Evolutionary conservation across 257 asterid genomes (phyloP).

Genomic region (Paulownia fortunei): DNA sequence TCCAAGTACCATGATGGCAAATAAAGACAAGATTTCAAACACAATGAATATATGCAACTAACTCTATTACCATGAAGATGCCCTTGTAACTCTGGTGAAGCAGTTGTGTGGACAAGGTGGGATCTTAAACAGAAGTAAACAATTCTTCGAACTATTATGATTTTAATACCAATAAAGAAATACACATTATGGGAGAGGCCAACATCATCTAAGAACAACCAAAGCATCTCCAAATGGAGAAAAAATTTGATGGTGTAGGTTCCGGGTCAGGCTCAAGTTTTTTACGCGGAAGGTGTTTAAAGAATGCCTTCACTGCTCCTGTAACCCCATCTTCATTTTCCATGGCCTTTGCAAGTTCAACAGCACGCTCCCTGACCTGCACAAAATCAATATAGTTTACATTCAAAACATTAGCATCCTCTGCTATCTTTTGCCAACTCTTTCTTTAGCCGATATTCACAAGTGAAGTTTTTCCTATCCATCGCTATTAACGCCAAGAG

Average conservation of each 20-base stretch:
- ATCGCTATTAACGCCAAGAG: not conserved
- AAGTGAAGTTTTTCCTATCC: not conserved
- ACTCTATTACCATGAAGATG: slow-evolving; percentile 7
- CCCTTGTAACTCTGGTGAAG: not conserved
- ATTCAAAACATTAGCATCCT: not conserved
- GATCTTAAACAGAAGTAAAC: slow-evolving; percentile 6
- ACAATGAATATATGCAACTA: not conserved
- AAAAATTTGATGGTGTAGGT: slow-evolving; percentile 52
- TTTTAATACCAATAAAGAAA: slow-evolving; percentile 19
- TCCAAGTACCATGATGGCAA: not conserved
- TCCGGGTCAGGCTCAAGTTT: slow-evolving; percentile 50
- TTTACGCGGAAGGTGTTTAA: slow-evolving; percentile 79
- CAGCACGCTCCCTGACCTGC: slow-evolving; percentile 91
- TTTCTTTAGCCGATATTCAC: not conserved
- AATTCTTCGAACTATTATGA: not conserved
- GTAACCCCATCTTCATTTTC: slow-evolving; percentile 92
- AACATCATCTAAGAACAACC: slow-evolving; percentile 69
- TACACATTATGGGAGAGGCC: slow-evolving; percentile 16
- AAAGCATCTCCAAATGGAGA: slow-evolving; percentile 78
- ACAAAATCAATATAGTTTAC: slow-evolving; percentile 27
- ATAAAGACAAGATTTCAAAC: slow-evolving; percentile 7
- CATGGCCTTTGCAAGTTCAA: slow-evolving; percentile 89
- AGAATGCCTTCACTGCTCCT: slow-evolving; percentile 93
- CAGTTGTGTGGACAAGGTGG: not conserved
- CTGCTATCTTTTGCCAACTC: not conserved